Conservation (phyloP, 2,329 filamentous ascomycete genomes). For the Dothideomycetidae sp. region DNA sequence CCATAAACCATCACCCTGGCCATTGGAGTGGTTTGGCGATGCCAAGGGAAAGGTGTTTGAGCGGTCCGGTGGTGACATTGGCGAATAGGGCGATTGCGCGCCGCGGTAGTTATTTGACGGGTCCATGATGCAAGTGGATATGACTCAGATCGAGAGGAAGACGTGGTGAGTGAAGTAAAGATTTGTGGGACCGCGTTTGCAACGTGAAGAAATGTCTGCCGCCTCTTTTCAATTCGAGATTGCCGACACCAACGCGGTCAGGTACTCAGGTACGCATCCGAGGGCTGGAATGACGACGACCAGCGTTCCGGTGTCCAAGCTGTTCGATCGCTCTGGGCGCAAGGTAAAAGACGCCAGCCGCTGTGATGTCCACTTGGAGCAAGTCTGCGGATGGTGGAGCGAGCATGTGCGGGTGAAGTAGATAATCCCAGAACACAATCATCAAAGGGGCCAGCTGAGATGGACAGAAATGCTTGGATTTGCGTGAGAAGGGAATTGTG, state of each 20-base stretch:
- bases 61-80: slow-evolving; percentile 3
- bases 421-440: too few species aligned
- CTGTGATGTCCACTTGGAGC: too few species aligned
- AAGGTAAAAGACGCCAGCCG: too few species aligned
- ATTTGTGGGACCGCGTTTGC: too few species aligned
- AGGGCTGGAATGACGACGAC: neutral
- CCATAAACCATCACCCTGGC: neutral
- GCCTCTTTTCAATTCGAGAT: neutral
- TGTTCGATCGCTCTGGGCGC: neutral
- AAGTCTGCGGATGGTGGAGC: too few species aligned
- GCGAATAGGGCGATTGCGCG: slow-evolving; percentile 1
- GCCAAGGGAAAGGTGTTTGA: slow-evolving; percentile 4
- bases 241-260: neutral
- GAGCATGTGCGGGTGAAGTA: too few species aligned
- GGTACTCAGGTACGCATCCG: neutral
- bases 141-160: neutral
- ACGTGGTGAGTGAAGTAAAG: too few species aligned
- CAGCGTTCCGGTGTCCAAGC: neutral
- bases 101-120: neutral
- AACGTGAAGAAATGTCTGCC: neutral
- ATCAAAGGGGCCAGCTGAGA: too few species aligned
- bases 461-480: too few species aligned
- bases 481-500: too few species aligned
- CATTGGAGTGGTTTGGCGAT: slow-evolving; percentile 4
- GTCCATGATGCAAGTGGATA: slow-evolving; percentile 6